Conservation (phyloP, 2,329 filamentous ascomycete species). For the Trichoderma cornu-damae region DNA sequence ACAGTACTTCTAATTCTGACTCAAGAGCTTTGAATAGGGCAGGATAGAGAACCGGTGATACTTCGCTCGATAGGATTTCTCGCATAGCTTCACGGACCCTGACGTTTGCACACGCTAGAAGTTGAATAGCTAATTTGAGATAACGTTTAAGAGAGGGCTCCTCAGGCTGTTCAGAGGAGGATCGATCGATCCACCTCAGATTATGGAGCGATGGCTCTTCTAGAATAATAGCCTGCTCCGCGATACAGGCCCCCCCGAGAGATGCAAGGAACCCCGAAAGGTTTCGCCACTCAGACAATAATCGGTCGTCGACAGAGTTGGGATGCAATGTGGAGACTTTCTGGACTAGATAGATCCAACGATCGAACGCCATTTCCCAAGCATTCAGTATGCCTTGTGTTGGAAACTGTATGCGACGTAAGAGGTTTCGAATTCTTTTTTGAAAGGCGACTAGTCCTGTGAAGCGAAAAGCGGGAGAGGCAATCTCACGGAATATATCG, state of each 20-base stretch:
- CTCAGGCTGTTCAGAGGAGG: slow-evolving; percentile 54
- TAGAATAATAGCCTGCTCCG: slow-evolving; percentile 50
- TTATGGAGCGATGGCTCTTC: slow-evolving; percentile 55
- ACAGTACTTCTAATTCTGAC: slow-evolving; percentile 58
- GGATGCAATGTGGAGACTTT: slow-evolving; percentile 52
- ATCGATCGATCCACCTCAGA: slow-evolving; percentile 59
- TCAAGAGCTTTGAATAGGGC: slow-evolving; percentile 61
- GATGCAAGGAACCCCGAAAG: slow-evolving; percentile 64
- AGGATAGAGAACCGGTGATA: slow-evolving; percentile 56
- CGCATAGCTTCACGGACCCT: slow-evolving; percentile 62
- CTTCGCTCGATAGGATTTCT: slow-evolving; percentile 61
- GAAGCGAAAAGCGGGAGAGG: slow-evolving; percentile 59
- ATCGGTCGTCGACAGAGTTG: slow-evolving; percentile 51
- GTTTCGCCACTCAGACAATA: slow-evolving; percentile 62
- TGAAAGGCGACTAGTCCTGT: slow-evolving; percentile 67
- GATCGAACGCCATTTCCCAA: slow-evolving; percentile 61
- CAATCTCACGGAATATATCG: slow-evolving; percentile 57
- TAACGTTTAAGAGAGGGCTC: slow-evolving; percentile 57
- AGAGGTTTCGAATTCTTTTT: slow-evolving; percentile 55
- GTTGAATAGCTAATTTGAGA: slow-evolving; percentile 58
- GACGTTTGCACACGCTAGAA: slow-evolving; percentile 59
- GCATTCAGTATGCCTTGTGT: slow-evolving; percentile 62
- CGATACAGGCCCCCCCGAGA: slow-evolving; percentile 59
- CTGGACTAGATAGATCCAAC: slow-evolving; percentile 60
- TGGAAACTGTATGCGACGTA: slow-evolving; percentile 57